These are phyloP conservation scores for Kitagawia praeruptora DNA, from an alignment of 129 eudicot species.

Conservation along the genomic window DNA sequence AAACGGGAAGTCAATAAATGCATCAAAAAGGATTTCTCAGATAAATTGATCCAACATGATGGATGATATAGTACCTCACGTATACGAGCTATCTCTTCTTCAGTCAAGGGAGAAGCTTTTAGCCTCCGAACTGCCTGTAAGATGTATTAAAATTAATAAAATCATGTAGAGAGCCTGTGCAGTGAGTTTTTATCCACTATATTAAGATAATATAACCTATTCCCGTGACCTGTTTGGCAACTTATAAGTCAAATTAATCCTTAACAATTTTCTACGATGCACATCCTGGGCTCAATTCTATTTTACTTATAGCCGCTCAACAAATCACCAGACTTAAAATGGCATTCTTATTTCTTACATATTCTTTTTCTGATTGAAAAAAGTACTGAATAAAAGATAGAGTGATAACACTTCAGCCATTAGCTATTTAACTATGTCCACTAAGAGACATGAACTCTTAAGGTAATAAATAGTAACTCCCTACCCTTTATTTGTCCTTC, in stretches of 20 bases:
- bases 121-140: conserved; percentile 78
- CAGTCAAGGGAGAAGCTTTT: conserved; percentile 78
- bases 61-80: conserved; percentile 51
- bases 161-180: neutral
- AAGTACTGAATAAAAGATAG: neutral
- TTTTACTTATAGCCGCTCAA: neutral
- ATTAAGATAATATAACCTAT: neutral
- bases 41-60: conserved; percentile 1
- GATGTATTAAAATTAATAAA: conserved; percentile 4
- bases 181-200: neutral
- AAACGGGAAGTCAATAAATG: neutral
- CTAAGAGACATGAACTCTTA: too few relatives aligned
- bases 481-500: too few relatives aligned
- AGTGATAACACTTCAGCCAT: too few relatives aligned
- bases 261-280: neutral
- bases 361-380: neutral
- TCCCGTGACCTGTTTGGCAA: neutral
- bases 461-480: too few relatives aligned
- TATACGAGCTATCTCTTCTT: conserved; percentile 61
- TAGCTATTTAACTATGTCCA: too few relatives aligned
- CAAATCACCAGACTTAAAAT: neutral
- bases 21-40: neutral
- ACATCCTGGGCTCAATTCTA: neutral
- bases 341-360: neutral
- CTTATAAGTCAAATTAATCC: neutral